Percentiles rank a stretch among this genome's conserved stretches.
Conservation (phyloP, 1,284 basidiomycete genomes). For the Ganoderma lucidum region DNA sequence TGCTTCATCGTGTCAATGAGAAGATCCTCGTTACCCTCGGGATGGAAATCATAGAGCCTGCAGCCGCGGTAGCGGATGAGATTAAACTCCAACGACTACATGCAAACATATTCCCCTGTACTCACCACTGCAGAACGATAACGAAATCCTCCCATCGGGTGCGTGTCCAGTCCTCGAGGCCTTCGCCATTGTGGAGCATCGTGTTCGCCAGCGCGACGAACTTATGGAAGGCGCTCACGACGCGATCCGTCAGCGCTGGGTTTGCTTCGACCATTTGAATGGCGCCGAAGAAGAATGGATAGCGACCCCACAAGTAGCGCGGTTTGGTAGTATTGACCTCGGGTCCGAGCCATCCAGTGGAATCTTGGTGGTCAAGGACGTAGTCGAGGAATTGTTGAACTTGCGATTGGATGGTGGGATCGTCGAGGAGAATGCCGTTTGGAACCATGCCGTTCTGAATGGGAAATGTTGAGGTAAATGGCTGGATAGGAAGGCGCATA, state of each 20-base stretch:
- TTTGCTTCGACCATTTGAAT: slow-evolving; percentile 63
- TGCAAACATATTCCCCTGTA: background rate
- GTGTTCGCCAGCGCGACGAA: slow-evolving; percentile 62
- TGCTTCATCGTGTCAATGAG: slow-evolving; percentile 63
- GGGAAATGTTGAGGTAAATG: background rate
- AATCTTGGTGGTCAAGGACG: slow-evolving; percentile 61
- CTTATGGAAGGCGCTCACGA: slow-evolving; percentile 58
- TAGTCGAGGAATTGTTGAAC: slow-evolving; percentile 61
- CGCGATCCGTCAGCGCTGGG: slow-evolving; percentile 50
- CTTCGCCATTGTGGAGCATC: slow-evolving; percentile 60
- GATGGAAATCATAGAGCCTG: slow-evolving; percentile 63
- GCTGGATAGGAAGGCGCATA: background rate
- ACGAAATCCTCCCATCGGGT: slow-evolving; percentile 69
- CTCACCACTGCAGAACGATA: slow-evolving; percentile 59
- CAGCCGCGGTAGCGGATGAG: background rate
- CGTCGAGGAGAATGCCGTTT: slow-evolving; percentile 55
- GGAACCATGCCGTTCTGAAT: slow-evolving; percentile 63
- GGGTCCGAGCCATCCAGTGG: slow-evolving; percentile 64
- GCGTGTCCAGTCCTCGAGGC: slow-evolving; percentile 59
- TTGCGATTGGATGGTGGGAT: slow-evolving; percentile 53
- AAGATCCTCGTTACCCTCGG: slow-evolving; percentile 56
- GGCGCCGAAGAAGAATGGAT: slow-evolving; percentile 62
- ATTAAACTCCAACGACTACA: background rate
- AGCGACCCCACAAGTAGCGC: slow-evolving; percentile 64
- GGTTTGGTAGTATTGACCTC: slow-evolving; percentile 63